Base-by-base conservation (phyloP, 306 rosid genomes). In the Lathyrus sativus region DNA sequence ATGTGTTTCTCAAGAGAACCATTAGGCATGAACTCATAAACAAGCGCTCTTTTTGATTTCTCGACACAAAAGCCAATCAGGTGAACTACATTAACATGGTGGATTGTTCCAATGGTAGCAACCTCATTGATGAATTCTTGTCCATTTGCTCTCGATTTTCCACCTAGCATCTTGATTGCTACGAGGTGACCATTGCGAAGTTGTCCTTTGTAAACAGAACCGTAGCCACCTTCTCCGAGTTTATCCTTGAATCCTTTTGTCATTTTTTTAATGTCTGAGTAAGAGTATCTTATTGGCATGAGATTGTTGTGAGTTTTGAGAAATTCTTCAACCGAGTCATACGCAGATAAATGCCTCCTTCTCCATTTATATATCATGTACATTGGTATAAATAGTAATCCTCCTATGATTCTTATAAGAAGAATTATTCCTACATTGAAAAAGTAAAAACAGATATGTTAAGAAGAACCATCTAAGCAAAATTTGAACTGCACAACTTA, bases 171-270 rank as follows among this genome's bases (percentile, higher is more conserved):
- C 28, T 76, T 76, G 37, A 80, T 28, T 13, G 81, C 84, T 7
- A 71, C 81, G 0, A 71, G 17, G 29, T 12, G 42, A 9, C 80
- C 80, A 2, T 65, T 65, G 0, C 78, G 71, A 51, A 75, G 72
- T 26, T 58, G 26, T 60, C 80, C 80, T 66, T 71, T 75, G 15
- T 28, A 75, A 3, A 80, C 75, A 46, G 76, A 76, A 9, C 84
- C 84, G 55, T 42, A 80, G 22, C 81, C 76, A 2, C 84, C 81
- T 69, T 80, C 76, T 5, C 84, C 84, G 17, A 80, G 55, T 55
- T 80, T 75, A 7, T 59, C 37, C 56, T 71, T 71, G 58, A 80
- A 75, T 0, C 72, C 70, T 71, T 28, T 50, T 10, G 72, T 75
- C 14, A 71, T 75, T 26, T 50, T 75, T 26, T 51, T 71, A 0